A percentile compares a stretch with the other conserved stretches of the same genome.
Evolutionary conservation across 805 yeast genomes (phyloP).

Genomic region (Starmerella tilneyi): DNA sequence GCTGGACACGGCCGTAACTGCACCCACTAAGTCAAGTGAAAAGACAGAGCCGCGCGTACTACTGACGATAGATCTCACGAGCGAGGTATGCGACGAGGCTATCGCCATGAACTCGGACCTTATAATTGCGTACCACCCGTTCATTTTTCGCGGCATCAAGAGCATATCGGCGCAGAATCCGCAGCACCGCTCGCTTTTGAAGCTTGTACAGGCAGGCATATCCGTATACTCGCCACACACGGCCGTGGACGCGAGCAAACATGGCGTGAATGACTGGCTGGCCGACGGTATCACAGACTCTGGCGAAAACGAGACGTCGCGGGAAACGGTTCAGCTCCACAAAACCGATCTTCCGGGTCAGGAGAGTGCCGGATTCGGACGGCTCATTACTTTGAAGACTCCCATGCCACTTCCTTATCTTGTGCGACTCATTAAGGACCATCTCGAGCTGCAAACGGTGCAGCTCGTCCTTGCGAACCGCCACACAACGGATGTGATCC

Average conservation of each 20-base stretch:
- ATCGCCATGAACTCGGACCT: conserved; percentile 43
- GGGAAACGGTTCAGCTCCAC: conserved; percentile 37
- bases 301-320: conserved; percentile 25
- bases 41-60: conserved; percentile 34
- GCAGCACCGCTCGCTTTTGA: conserved; percentile 68
- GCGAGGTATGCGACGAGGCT: conserved; percentile 78
- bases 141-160: conserved; percentile 82
- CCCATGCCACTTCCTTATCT: conserved; percentile 39
- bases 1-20: conserved; percentile 45
- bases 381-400: conserved; percentile 43
- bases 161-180: conserved; percentile 57
- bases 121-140: conserved; percentile 86
- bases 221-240: conserved; percentile 94
- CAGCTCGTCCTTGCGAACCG: conserved; percentile 46
- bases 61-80: conserved; percentile 77
- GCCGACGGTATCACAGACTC: conserved; percentile 45
- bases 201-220: conserved; percentile 63
- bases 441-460: conserved; percentile 44
- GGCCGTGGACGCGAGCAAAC: conserved; percentile 80
- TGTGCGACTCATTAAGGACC: conserved; percentile 43
- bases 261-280: conserved; percentile 95
- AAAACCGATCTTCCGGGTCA: conserved; percentile 32
- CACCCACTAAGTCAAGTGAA: conserved; percentile 22
- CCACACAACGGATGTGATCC: conserved; percentile 32
- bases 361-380: conserved; percentile 71